phyloP scores from a whole-genome alignment of 78 protist genomes.

The Diacronema lutheri region DNA sequence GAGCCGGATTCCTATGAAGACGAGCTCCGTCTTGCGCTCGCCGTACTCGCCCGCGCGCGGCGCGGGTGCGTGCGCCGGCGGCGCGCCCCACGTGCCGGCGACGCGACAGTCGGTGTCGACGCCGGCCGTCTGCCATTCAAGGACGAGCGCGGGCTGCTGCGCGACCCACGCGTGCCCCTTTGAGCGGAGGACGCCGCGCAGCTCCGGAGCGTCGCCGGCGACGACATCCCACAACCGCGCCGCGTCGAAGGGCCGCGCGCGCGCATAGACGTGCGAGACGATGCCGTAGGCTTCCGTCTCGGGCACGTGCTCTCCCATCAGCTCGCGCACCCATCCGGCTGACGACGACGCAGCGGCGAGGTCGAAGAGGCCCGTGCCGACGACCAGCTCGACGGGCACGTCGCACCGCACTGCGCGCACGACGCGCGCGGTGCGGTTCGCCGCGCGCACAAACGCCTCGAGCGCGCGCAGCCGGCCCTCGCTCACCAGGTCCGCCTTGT shows the following conservation, averaged over 20 bases:
- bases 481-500: constrained; percentile 59
- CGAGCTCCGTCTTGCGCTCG: not conserved
- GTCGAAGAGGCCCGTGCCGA: not conserved
- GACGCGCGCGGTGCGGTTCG: not conserved
- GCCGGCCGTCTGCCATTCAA: not conserved
- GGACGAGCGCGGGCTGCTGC: not conserved
- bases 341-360: not conserved
- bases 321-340: not conserved
- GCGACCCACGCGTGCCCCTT: not conserved
- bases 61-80: not conserved
- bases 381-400: too few species aligned
- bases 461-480: not conserved
- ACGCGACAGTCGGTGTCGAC: not conserved
- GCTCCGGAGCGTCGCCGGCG: not conserved
- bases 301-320: not conserved
- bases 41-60: not conserved
- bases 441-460: not conserved
- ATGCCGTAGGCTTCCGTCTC: constrained; percentile 83
- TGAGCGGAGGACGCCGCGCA: not conserved
- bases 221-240: not conserved
- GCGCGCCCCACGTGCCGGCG: not conserved
- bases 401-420: not conserved
- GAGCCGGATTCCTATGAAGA: not conserved
- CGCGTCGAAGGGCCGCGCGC: constrained; percentile 79
- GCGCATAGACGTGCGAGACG: constrained; percentile 47